Conservation (phyloP, 306 rosid species). For the Gillenia trifoliata region DNA sequence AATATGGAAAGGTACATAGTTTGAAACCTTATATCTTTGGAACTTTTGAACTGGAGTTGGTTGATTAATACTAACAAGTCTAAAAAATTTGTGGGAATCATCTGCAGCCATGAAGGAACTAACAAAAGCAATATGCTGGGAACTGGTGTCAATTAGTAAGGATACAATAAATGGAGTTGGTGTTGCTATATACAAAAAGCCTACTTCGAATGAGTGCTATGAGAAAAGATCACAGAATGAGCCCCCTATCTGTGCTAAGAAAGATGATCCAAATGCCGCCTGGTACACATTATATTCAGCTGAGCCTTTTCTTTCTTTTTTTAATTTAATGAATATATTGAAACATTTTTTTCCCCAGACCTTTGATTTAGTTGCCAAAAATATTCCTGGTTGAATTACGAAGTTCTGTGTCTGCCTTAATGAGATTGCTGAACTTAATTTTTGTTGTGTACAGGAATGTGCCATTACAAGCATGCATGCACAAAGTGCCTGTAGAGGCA, state of each 20-base stretch:
- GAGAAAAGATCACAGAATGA: slow-evolving; percentile 60
- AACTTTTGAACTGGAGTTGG: background rate
- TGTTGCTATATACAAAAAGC: slow-evolving; percentile 76
- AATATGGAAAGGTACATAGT: slow-evolving; percentile 73
- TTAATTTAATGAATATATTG: background rate
- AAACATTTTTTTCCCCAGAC: background rate
- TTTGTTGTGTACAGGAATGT: slow-evolving; percentile 55
- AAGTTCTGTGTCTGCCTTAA: background rate
- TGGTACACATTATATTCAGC: slow-evolving; percentile 48
- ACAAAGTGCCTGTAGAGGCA: slow-evolving; percentile 63
- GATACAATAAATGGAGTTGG: slow-evolving; percentile 80
- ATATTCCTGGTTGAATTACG: background rate
- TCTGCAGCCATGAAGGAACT: slow-evolving; percentile 77
- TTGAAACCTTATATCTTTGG: background rate
- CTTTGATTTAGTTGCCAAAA: background rate
- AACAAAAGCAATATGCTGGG: slow-evolving; percentile 88
- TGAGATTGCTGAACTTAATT: slow-evolving; percentile 11
- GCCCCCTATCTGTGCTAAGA: slow-evolving; percentile 65
- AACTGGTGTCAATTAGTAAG: slow-evolving; percentile 64
- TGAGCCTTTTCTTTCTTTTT: background rate
- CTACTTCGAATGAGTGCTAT: slow-evolving; percentile 77
- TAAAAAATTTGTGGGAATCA: slow-evolving; percentile 13
- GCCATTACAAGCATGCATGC: slow-evolving; percentile 84
- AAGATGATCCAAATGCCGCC: slow-evolving; percentile 88
- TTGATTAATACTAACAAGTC: slow-evolving; percentile 27